phyloP scores from a whole-genome alignment of 257 asterid genomes.

The Nicotiana knightiana region DNA sequence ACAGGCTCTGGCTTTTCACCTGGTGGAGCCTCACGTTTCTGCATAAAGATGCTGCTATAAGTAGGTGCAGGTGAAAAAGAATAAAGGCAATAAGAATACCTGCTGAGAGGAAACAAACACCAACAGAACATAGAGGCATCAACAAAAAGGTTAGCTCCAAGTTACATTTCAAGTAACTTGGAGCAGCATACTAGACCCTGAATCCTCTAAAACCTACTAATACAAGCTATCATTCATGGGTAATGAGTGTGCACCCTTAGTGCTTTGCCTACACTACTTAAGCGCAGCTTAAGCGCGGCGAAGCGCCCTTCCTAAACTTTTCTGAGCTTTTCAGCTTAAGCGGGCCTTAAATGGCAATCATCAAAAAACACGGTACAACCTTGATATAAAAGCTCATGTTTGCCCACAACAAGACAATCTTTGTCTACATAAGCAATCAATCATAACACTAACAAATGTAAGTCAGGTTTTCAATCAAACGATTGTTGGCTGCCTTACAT shows the following conservation, averaged over 20 bases:
- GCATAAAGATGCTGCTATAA: background rate
- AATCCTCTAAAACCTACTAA: too few relatives aligned
- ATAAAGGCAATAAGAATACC: background rate
- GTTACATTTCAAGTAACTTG: too few relatives aligned
- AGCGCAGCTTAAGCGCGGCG: too few relatives aligned
- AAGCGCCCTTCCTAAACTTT: too few relatives aligned
- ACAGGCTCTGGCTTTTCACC: conserved; percentile 82
- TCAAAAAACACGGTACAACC: background rate
- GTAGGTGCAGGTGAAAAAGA: background rate
- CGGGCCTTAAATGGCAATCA: background rate
- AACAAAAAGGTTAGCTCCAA: background rate
- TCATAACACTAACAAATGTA: background rate
- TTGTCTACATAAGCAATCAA: background rate
- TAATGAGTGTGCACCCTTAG: too few relatives aligned
- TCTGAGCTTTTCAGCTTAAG: too few relatives aligned
- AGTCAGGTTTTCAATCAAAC: background rate
- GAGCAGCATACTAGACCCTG: too few relatives aligned
- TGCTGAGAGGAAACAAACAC: background rate
- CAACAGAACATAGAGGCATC: background rate
- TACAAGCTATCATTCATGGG: too few relatives aligned
- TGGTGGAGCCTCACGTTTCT: conserved; percentile 78
- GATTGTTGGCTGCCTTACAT: background rate
- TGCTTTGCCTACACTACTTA: too few relatives aligned
- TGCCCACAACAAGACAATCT: background rate
- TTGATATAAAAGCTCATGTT: background rate